phyloP scores from a whole-genome alignment of 2,329 filamentous ascomycete genomes.

The Cytospora piceicola region DNA sequence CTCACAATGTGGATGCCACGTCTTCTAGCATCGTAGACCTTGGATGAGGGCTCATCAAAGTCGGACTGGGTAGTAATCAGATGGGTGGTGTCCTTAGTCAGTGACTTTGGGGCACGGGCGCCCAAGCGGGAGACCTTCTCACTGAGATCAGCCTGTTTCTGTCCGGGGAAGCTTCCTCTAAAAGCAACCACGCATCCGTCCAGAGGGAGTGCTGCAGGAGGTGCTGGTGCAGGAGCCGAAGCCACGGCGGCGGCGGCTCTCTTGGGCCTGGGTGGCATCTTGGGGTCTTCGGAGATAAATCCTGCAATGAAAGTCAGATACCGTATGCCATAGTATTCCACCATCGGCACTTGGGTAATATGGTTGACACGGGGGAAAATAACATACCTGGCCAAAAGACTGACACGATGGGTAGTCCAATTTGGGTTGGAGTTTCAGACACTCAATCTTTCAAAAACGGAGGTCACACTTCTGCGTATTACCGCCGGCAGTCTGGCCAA shows the following conservation, averaged over 20 bases:
- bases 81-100: constrained; percentile 58
- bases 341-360: too few relatives aligned
- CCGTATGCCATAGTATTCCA: too few relatives aligned
- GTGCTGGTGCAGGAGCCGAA: constrained; percentile 30
- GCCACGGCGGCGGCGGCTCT: constrained; percentile 28
- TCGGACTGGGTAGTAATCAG: constrained; percentile 61
- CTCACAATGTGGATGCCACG: constrained; percentile 59
- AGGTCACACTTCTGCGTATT: too few relatives aligned
- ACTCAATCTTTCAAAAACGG: too few relatives aligned
- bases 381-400: too few relatives aligned
- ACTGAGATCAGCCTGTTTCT: constrained; percentile 56
- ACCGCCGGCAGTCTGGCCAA: too few relatives aligned
- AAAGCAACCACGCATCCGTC: constrained; percentile 57
- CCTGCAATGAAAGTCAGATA: too few relatives aligned
- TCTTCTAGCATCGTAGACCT: constrained; percentile 53
- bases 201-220: constrained; percentile 41
- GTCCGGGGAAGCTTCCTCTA: constrained; percentile 62
- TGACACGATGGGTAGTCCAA: too few relatives aligned
- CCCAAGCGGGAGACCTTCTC: constrained; percentile 53
- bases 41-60: constrained; percentile 52
- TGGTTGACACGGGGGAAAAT: too few relatives aligned
- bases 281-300: background rate
- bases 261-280: constrained; percentile 21
- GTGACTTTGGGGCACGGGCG: constrained; percentile 49
- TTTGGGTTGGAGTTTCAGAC: too few relatives aligned